Evolutionary conservation across 2,329 filamentous ascomycete genomes (phyloP).

Genomic region (Pyrenophora teres): DNA sequence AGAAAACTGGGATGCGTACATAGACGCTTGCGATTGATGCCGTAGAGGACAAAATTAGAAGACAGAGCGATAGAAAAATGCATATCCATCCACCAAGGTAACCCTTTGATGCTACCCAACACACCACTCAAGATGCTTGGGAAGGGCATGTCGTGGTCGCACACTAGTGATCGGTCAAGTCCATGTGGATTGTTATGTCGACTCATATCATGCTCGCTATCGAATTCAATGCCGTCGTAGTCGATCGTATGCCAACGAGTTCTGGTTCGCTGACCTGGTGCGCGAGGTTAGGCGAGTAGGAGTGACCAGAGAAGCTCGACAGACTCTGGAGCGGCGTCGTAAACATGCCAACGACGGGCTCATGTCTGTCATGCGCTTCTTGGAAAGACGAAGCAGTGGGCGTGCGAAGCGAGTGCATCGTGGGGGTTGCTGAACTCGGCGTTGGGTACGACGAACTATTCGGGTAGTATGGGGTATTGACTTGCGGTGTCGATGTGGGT

Average conservation of each 20-base stretch:
- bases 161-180: no score
- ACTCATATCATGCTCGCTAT: slow-evolving; percentile 45
- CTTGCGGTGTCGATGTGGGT: slow-evolving; percentile 25
- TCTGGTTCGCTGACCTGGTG: slow-evolving; percentile 44
- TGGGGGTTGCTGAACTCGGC: slow-evolving; percentile 28
- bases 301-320: slow-evolving; percentile 28
- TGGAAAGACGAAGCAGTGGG: slow-evolving; percentile 25
- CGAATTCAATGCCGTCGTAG: slow-evolving; percentile 38
- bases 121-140: not conserved
- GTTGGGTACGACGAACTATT: slow-evolving; percentile 33
- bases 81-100: not conserved
- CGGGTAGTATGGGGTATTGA: slow-evolving; percentile 25
- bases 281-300: slow-evolving; percentile 22
- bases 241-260: slow-evolving; percentile 40
- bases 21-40: not conserved
- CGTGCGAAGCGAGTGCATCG: slow-evolving; percentile 27
- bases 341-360: slow-evolving; percentile 39
- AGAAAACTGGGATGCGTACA: not conserved
- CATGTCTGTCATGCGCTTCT: slow-evolving; percentile 24
- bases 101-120: not conserved
- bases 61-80: not conserved
- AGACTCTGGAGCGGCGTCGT: slow-evolving; percentile 38
- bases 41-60: not conserved
- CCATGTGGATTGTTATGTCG: not conserved
- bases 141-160: not conserved